Percentiles rank a stretch among this genome's conserved stretches.
Evolutionary conservation across 2,329 filamentous ascomycete genomes (phyloP).

Genomic region (Aspergillus latus): DNA sequence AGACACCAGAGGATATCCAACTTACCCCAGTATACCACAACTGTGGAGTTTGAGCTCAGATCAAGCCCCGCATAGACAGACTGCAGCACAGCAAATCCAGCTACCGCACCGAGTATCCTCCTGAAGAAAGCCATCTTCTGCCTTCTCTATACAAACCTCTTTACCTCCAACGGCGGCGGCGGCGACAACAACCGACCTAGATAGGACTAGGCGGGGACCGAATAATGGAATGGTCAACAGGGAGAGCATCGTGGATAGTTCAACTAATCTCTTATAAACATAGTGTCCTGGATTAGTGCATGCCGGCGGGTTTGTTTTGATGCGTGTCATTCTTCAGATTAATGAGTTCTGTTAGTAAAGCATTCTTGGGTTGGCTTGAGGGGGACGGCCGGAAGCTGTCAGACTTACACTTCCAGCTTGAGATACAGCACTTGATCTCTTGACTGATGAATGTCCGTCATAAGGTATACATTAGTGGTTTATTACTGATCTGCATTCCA

Average conservation of each 20-base stretch:
- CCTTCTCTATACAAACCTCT: neutral
- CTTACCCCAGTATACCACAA: slow-evolving; percentile 66
- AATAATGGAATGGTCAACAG: neutral
- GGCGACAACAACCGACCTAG: neutral
- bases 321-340: neutral
- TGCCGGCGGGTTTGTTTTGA: neutral
- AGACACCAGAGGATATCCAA: neutral
- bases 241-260: neutral
- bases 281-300: neutral
- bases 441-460: neutral
- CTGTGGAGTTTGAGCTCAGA: slow-evolving; percentile 25
- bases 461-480: neutral
- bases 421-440: no score
- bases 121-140: slow-evolving; percentile 29
- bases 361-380: neutral
- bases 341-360: neutral
- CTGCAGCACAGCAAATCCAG: slow-evolving; percentile 33
- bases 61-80: slow-evolving; percentile 45
- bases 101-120: slow-evolving; percentile 26
- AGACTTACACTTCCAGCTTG: neutral
- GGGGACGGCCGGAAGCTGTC: neutral
- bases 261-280: neutral
- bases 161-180: neutral
- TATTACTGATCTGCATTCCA: neutral
- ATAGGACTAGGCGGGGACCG: neutral